Conservation (phyloP, 306 rosid species). For the Glycine soja region DNA sequence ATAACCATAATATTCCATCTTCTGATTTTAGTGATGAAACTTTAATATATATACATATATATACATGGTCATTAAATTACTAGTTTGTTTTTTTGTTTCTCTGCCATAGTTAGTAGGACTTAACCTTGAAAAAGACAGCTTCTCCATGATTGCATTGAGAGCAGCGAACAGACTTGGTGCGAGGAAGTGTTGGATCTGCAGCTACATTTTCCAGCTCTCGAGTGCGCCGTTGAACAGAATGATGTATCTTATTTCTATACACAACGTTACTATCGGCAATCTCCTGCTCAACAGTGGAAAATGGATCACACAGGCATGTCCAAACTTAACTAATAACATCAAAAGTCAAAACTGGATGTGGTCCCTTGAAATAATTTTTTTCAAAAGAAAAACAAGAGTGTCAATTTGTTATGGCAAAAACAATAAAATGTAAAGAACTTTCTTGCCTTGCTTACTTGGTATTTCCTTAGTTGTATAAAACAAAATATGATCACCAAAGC, state of each 20-base stretch:
- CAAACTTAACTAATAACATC: not conserved
- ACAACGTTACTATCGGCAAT: slow-evolving; percentile 75
- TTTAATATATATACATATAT: too few relatives aligned
- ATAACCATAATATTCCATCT: too few relatives aligned
- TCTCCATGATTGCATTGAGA: slow-evolving; percentile 87
- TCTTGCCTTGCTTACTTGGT: not conserved
- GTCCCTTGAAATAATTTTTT: not conserved
- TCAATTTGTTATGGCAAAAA: not conserved
- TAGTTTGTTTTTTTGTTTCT: too few relatives aligned
- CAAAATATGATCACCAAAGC: not conserved
- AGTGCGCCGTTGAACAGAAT: slow-evolving; percentile 72
- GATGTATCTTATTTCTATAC: slow-evolving; percentile 79
- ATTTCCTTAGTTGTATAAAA: not conserved
- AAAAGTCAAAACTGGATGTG: not conserved
- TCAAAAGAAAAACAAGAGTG: not conserved
- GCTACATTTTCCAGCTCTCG: slow-evolving; percentile 76
- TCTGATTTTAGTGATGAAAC: too few relatives aligned
- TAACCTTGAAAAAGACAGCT: slow-evolving; percentile 89
- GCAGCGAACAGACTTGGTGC: slow-evolving; percentile 82
- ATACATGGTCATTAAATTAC: too few relatives aligned
- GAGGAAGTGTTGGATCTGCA: slow-evolving; percentile 93
- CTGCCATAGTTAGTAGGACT: slow-evolving; percentile 4
- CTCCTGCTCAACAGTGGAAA: slow-evolving; percentile 60
- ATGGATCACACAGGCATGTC: slow-evolving; percentile 12
- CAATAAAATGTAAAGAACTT: slow-evolving; percentile 4